Conservation (phyloP, 176 grass and related monocot species). For the Eleusine coracana region DNA sequence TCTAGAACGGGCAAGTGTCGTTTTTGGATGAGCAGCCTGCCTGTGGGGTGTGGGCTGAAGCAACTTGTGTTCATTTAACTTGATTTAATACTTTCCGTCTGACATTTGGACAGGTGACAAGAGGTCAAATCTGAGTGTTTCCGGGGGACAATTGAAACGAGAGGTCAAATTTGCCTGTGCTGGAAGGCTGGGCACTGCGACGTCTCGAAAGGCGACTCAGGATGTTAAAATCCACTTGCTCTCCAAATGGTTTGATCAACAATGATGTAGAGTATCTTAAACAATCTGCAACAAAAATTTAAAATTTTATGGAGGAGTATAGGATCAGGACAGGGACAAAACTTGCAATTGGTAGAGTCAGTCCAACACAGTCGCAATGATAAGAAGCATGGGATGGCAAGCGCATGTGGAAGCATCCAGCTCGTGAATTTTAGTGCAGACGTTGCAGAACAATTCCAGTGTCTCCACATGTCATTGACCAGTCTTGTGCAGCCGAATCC, state of each 20-base stretch:
- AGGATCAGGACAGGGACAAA: not conserved
- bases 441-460: not conserved
- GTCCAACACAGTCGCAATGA: constrained; percentile 10
- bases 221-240: not conserved
- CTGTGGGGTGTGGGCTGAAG: not conserved
- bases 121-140: constrained; percentile 19
- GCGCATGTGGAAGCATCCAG: constrained; percentile 36
- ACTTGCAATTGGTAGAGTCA: constrained; percentile 18
- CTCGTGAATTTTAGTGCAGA: constrained; percentile 8
- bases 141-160: not conserved
- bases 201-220: not conserved
- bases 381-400: constrained; percentile 15
- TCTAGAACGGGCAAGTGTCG: constrained; percentile 35
- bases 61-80: not conserved
- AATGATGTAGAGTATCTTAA: not conserved
- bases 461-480: constrained; percentile 43
- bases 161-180: constrained; percentile 7
- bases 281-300: not conserved
- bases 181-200: not conserved
- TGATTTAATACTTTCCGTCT: not conserved
- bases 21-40: constrained; percentile 9
- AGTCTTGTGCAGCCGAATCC: constrained; percentile 9
- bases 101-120: not conserved
- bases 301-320: not conserved
- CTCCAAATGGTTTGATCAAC: not conserved